Evolutionary conservation across 177 flowering plant genomes (phyloP).

Genomic region (Vitis hybrid): DNA sequence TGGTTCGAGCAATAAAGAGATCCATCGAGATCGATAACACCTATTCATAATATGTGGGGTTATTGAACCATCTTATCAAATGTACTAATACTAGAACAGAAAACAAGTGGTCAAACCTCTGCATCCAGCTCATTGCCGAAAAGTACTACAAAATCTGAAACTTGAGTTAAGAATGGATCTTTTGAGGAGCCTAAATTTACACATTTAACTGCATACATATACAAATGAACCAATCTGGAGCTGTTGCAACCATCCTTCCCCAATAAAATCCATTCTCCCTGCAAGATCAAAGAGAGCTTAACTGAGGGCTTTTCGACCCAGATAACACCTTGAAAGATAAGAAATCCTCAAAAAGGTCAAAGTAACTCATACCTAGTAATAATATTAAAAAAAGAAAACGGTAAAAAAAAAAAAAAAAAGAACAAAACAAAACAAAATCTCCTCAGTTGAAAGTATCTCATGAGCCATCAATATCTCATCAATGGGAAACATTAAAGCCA

Average conservation of each 20-base stretch:
- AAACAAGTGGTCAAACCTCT: slow-evolving; percentile 52
- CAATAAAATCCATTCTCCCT: slow-evolving; percentile 98
- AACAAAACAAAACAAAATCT: too few species aligned
- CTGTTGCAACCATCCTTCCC: slow-evolving; percentile 48
- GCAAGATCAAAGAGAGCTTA: slow-evolving; percentile 19
- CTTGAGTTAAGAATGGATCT: slow-evolving; percentile 76
- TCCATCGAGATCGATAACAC: slow-evolving; percentile 99
- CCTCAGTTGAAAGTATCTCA: too few species aligned
- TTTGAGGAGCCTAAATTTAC: slow-evolving; percentile 64
- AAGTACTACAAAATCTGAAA: slow-evolving; percentile 88
- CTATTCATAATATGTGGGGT: slow-evolving; percentile 29
- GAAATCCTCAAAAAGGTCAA: too few species aligned
- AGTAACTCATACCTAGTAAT: too few species aligned
- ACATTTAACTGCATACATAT: slow-evolving; percentile 75
- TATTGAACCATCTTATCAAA: background rate
- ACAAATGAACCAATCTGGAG: slow-evolving; percentile 57
- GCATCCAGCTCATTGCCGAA: slow-evolving; percentile 99
- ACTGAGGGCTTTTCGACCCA: background rate
- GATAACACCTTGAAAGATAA: too few species aligned
- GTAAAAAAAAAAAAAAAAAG: too few species aligned
- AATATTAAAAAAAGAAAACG: too few species aligned
- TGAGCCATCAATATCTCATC: too few species aligned
- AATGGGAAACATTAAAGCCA: too few species aligned
- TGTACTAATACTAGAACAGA: background rate
- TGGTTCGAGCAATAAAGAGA: slow-evolving; percentile 94